Evolutionary conservation across 768 basidiomycete genomes (phyloP), one percentile per base, ranked within the genome.

Genomic region (Panaeolus cyanescens): DNA sequence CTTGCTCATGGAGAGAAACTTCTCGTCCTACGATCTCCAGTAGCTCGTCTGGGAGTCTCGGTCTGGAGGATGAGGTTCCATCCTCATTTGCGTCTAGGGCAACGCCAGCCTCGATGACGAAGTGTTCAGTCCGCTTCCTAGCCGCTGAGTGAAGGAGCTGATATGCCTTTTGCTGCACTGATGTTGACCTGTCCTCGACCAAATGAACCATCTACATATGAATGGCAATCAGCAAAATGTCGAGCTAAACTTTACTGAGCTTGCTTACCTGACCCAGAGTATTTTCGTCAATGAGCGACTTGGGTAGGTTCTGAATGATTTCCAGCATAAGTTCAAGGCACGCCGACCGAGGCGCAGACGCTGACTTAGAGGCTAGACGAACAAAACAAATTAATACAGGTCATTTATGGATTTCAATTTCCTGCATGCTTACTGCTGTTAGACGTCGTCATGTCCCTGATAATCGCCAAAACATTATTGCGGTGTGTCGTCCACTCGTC

Each of bases 81-180:
- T 55, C 58, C 8, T 63, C 56, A 37, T 92, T 90, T 0, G 84
- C 81, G 53, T 94, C 91, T 7, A 50, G 1, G 4, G 45, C 45
- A 13, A 94, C 90, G 6, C 88, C 92, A 2, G 90, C 89, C 68
- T 98, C 94, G 34, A 98, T 85, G 28, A 97, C 93, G 40, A 95
- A 79, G 60, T 91, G 75, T 59, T 95, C 91, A 0, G 95, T 96
- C 33, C 86, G 82, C 68, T 86, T 90, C 65, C 79, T 78, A 19
- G 94, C 88, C 10, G 92, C 89, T 45, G 79, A 79, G 33, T 80
- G 83, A 25, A 96, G 79, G 2, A 97, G 79, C 42, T 83, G 79
- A 70, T 95, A 95, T 0, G 90, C 85, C 77, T 89, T 87, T 69
- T 85, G 86, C 69, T 95, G 94, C 2, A 95, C 88, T 22, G 84